Evolutionary conservation across 208 protist species (phyloP).

Genomic region (Wallacemonas sp.): DNA sequence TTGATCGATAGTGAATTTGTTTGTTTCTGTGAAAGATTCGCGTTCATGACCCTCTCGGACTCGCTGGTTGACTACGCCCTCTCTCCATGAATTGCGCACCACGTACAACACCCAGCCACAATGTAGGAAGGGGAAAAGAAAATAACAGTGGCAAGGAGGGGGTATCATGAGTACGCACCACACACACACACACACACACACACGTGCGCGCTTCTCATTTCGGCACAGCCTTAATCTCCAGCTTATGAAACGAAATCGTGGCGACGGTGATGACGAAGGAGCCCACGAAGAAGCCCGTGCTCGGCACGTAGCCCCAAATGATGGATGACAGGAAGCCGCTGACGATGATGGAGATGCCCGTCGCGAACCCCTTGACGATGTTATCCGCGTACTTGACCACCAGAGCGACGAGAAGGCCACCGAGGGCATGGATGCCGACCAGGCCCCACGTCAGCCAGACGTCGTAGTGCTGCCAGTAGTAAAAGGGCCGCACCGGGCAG

Average conservation of each 20-base stretch:
- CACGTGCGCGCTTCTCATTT: too few species aligned
- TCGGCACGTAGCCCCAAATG: conserved; percentile 52
- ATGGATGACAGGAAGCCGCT: conserved; percentile 67
- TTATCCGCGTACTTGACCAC: conserved; percentile 90
- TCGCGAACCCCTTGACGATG: conserved; percentile 87
- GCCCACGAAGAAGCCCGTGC: conserved; percentile 48
- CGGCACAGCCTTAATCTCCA: conserved; percentile 34
- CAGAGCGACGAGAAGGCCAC: conserved; percentile 78
- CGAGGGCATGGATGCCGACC: conserved; percentile 72
- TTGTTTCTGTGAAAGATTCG: too few species aligned
- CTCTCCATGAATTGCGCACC: too few species aligned
- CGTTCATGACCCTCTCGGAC: too few species aligned
- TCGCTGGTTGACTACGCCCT: too few species aligned
- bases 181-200: too few species aligned
- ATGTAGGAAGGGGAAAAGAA: too few species aligned
- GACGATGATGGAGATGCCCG: conserved; percentile 69
- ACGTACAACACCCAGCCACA: too few species aligned
- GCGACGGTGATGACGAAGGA: conserved; percentile 48
- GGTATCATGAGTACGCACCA: too few species aligned
- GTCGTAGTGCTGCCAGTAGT: conserved; percentile 70
- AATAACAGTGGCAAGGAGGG: too few species aligned
- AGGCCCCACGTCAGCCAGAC: conserved; percentile 53
- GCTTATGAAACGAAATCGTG: conserved; percentile 67
- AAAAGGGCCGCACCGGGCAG: conserved; percentile 50
- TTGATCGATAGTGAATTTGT: background rate